Evolutionary conservation across 139 green algal genomes (phyloP).

Genomic region (Bryopsis sp.): DNA sequence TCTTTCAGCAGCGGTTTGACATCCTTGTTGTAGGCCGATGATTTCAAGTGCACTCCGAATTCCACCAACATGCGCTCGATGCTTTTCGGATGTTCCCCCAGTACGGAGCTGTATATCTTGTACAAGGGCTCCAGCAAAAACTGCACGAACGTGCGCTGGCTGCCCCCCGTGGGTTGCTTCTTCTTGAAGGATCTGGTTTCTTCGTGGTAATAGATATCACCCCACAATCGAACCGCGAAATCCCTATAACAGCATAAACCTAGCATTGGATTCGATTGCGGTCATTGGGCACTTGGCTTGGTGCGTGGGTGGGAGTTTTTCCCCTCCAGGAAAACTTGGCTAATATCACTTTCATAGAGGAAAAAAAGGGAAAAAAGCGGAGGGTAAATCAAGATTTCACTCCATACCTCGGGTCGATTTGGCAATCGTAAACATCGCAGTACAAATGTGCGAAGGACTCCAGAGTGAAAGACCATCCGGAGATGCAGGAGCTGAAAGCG

Average conservation of each 20-base stretch:
- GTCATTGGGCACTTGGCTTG: too few relatives aligned
- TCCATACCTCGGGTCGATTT: constrained; percentile 37
- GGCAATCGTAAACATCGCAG: constrained; percentile 37
- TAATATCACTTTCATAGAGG: too few relatives aligned
- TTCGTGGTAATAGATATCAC: constrained; percentile 85
- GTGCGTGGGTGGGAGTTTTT: too few relatives aligned
- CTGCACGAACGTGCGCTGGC: constrained; percentile 84
- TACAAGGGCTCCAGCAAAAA: constrained; percentile 97
- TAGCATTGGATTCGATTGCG: too few relatives aligned
- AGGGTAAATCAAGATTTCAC: neutral
- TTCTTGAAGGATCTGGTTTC: constrained; percentile 70
- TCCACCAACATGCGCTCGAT: constrained; percentile 49
- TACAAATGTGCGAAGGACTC: constrained; percentile 82
- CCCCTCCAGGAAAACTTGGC: too few relatives aligned
- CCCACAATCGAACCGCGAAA: constrained; percentile 80
- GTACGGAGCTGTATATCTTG: constrained; percentile 79
- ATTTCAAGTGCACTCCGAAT: constrained; percentile 76
- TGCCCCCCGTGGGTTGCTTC: constrained; percentile 38
- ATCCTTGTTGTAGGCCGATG: constrained; percentile 62
- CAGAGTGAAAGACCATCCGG: constrained; percentile 91
- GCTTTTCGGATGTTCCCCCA: constrained; percentile 26
- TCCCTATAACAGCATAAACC: constrained; percentile 30
- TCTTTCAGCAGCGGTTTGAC: constrained; percentile 87
- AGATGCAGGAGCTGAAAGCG: constrained; percentile 61
- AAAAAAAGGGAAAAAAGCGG: neutral